Base-by-base conservation (phyloP, 2,329 filamentous ascomycete species). In the Fusarium piperis region DNA sequence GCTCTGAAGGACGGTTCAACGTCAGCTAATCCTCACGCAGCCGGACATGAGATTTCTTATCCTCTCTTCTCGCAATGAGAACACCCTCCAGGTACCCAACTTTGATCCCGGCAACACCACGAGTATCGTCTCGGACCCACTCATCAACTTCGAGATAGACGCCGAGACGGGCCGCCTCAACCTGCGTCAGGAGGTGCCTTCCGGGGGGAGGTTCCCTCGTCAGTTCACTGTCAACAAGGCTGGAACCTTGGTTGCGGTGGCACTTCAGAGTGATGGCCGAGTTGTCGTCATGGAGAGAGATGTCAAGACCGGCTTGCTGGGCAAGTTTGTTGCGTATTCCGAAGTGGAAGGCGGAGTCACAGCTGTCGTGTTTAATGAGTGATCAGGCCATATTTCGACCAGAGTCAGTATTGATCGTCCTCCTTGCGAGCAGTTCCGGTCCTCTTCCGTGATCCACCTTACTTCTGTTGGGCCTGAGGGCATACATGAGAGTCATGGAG, bases 1-100 rank as follows among this genome's bases (percentile, higher is more conserved):
- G 18, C 10, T n/a, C 6, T 57, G 9, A 10, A 7, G n/a, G 11
- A 30, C 7, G 20, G n/a, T 20, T 11, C 38, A 32, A 58, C 18
- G 6, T 11, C 6, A 18, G 38, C 44, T 70, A 32, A 61, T 38
- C 55, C 62, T 30, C 48, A 48, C 55, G 20, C 60, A 90, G 88
- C 87, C 88, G 55, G 87, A 90, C 75, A 83, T 85, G 66, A 87
- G 85, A 36, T 93, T 90, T 82, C 78, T 94, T 58, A 84, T 92
- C 72, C 86, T 92, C 44, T 92, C 91, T 3, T 92, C 92, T 70
- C 90, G 93, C 68, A 87, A 88, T 76, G 91, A 92, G 76, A 83
- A 82, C 48, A 81, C 85, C 23, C 87, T 91, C 77, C 75, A 75
- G 15, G 83, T 88, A 62, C 80, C 83, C 63, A 84, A 84, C 79